Evolutionary conservation across 2,329 filamentous ascomycete species (phyloP).

Genomic region (Colletotrichum orchidophilum): DNA sequence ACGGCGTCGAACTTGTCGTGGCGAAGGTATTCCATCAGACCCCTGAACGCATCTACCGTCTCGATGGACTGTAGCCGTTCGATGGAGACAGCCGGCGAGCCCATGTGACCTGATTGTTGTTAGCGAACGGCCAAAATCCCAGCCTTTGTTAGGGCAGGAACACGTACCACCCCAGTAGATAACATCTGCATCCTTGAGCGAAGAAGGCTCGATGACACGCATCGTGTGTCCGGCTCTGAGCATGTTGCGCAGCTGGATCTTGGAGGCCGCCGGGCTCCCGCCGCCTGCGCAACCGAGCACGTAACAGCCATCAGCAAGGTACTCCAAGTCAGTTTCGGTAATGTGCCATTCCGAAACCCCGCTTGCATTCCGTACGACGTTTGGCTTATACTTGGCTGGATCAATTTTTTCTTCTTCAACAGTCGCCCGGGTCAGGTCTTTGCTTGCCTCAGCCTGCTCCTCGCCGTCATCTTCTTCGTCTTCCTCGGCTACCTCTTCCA

Average conservation of each 20-base stretch:
- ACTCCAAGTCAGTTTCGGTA: conserved; percentile 55
- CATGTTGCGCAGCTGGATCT: conserved; percentile 49
- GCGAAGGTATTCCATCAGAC: conserved; percentile 45
- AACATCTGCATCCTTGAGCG: conserved; percentile 53
- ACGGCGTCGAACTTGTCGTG: conserved; percentile 45
- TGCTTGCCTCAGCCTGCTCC: conserved; percentile 46
- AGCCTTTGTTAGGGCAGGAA: too few relatives aligned
- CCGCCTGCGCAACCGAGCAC: conserved; percentile 59
- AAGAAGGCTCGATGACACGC: conserved; percentile 49
- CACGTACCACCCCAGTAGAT: conserved; percentile 51
- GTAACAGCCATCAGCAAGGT: conserved; percentile 55
- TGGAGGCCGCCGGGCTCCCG: conserved; percentile 44
- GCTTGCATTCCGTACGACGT: neutral
- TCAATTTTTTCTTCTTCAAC: conserved; percentile 57
- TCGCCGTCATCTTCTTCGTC: conserved; percentile 57
- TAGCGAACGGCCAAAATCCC: neutral
- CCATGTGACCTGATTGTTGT: conserved; percentile 41
- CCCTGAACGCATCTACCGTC: conserved; percentile 46
- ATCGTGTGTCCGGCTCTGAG: conserved; percentile 50
- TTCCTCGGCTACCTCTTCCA: conserved; percentile 40
- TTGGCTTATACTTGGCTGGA: conserved; percentile 14
- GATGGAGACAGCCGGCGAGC: conserved; percentile 52
- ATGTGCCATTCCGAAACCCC: conserved; percentile 51
- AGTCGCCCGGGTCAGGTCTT: conserved; percentile 47
- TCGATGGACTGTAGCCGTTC: conserved; percentile 53